Evolutionary conservation across 2,329 filamentous ascomycete species (phyloP).

Genomic region (Fusarium tjaetaba): DNA sequence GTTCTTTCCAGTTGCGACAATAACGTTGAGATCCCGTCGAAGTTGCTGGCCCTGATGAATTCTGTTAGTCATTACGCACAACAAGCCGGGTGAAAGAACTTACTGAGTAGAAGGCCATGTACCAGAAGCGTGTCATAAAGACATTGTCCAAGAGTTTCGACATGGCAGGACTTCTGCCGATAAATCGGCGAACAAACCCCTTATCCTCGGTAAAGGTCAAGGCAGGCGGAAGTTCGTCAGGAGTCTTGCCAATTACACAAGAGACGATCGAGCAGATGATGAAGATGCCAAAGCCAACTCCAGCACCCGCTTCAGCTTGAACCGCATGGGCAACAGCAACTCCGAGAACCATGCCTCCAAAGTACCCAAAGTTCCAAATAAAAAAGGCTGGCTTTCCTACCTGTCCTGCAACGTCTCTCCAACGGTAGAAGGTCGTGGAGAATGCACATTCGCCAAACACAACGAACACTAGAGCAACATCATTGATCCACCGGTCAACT

Average conservation of each 20-base stretch:
- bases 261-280: conserved; percentile 53
- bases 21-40: conserved; percentile 62
- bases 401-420: conserved; percentile 57
- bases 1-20: conserved; percentile 64
- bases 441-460: conserved; percentile 63
- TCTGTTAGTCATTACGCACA: neutral
- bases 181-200: conserved; percentile 49
- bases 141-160: conserved; percentile 50
- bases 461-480: conserved; percentile 64
- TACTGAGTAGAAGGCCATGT: conserved; percentile 66
- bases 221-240: conserved; percentile 51
- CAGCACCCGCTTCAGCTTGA: conserved; percentile 57
- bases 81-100: conserved; percentile 26
- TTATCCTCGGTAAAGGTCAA: conserved; percentile 55
- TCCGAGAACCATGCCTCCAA: conserved; percentile 62
- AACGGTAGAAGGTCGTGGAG: conserved; percentile 64
- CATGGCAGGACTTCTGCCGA: conserved; percentile 15
- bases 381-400: conserved; percentile 55
- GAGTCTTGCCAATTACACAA: conserved; percentile 53
- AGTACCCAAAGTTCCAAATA: conserved; percentile 62
- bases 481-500: conserved; percentile 66
- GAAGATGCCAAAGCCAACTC: conserved; percentile 63
- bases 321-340: conserved; percentile 60
- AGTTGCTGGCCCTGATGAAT: conserved; percentile 62
- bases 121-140: conserved; percentile 59